phyloP scores from a whole-genome alignment of 306 rosid species.

The Cucurbita ficifolia region DNA sequence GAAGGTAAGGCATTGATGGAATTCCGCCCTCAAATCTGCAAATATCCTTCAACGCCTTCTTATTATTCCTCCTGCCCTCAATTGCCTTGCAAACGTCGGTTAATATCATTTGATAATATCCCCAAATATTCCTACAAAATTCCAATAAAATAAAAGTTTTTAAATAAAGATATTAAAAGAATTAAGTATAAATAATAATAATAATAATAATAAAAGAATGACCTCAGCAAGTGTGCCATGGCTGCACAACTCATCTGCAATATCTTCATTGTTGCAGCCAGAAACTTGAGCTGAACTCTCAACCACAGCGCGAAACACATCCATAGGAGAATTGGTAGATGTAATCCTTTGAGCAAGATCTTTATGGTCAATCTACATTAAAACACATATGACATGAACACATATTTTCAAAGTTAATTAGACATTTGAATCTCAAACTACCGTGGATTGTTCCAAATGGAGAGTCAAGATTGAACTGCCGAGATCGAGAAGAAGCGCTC shows the following conservation, averaged over 20 bases:
- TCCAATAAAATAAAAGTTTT: no score
- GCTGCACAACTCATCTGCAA: slow-evolving; percentile 60
- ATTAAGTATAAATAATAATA: no score
- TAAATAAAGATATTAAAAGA: no score
- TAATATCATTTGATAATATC: slow-evolving; percentile 39
- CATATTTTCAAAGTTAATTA: no score
- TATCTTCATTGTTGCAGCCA: slow-evolving; percentile 31
- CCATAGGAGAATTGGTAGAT: slow-evolving; percentile 28
- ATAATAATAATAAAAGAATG: not conserved
- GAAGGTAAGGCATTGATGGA: not conserved
- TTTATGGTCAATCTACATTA: slow-evolving; percentile 48
- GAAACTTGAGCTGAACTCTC: slow-evolving; percentile 52
- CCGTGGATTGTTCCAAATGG: slow-evolving; percentile 75
- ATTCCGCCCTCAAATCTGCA: not conserved
- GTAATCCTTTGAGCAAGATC: slow-evolving; percentile 47
- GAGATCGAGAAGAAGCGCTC: slow-evolving; percentile 86
- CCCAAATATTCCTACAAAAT: slow-evolving; percentile 59
- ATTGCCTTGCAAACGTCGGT: slow-evolving; percentile 23
- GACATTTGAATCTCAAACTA: slow-evolving; percentile 3
- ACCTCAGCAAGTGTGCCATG: slow-evolving; percentile 55
- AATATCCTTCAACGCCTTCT: not conserved
- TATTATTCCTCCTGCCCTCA: slow-evolving; percentile 20
- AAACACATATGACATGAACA: not conserved
- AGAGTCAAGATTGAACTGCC: slow-evolving; percentile 85
- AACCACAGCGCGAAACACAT: slow-evolving; percentile 54